Percentiles rank a stretch among this genome's conserved stretches.
Evolutionary conservation across 2,329 filamentous ascomycete species (phyloP).

Genomic region (Albophoma yamanashiensis): DNA sequence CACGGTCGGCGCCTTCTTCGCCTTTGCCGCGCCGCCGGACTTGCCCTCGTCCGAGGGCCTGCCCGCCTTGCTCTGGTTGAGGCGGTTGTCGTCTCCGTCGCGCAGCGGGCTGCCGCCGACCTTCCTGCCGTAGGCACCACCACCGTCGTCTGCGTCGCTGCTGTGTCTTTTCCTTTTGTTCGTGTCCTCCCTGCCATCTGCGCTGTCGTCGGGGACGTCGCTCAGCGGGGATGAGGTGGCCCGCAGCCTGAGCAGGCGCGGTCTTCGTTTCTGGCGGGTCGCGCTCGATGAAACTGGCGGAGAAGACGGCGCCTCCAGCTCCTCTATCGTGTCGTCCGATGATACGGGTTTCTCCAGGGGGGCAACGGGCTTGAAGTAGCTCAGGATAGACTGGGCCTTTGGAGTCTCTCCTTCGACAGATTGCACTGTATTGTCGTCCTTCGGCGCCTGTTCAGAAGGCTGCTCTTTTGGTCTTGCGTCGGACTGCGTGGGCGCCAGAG

Average conservation of each 20-base stretch:
- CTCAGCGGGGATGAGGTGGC: slow-evolving; percentile 8
- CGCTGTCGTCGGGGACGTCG: slow-evolving; percentile 1
- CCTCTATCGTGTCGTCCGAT: background rate
- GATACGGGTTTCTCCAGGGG: slow-evolving; percentile 1
- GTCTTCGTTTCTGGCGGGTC: slow-evolving; percentile 8
- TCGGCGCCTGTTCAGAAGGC: background rate
- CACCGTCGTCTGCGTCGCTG: background rate
- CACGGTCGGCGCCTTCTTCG: slow-evolving; percentile 11
- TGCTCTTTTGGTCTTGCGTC: background rate
- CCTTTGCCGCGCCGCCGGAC: background rate
- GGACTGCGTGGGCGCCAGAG: background rate
- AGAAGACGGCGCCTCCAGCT: background rate
- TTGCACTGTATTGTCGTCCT: background rate
- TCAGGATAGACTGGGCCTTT: slow-evolving; percentile 23
- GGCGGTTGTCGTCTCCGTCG: background rate
- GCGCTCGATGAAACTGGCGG: slow-evolving; percentile 6
- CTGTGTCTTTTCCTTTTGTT: background rate
- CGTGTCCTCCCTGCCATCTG: background rate
- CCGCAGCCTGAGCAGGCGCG: slow-evolving; percentile 18
- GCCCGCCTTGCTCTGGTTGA: background rate
- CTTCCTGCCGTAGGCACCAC: background rate
- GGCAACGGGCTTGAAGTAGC: slow-evolving; percentile 27
- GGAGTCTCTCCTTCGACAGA: background rate
- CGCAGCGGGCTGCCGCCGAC: background rate
- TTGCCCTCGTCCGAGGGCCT: background rate